Percentiles rank a stretch among this genome's conserved stretches.
Evolutionary conservation across 257 asterid species (phyloP).

Genomic region (Cinchona pubescens): DNA sequence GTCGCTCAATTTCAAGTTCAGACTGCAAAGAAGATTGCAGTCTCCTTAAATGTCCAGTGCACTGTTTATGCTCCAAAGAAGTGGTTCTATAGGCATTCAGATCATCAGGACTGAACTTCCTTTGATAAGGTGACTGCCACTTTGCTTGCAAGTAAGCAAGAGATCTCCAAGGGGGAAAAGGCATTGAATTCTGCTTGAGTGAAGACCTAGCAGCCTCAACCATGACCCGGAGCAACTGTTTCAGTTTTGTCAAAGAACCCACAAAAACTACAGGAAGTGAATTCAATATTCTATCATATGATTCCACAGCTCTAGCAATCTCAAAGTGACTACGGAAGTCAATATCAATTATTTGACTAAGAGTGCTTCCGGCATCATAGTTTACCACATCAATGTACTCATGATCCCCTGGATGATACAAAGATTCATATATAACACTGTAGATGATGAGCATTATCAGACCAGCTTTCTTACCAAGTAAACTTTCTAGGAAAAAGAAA

Average conservation of each 20-base stretch:
- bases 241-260: conserved; percentile 53
- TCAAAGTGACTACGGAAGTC: conserved; percentile 77
- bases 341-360: conserved; percentile 53
- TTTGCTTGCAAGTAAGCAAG: conserved; percentile 58
- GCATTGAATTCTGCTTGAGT: conserved; percentile 76
- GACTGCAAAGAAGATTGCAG: conserved; percentile 45
- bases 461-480: neutral
- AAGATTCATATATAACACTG: too few species aligned
- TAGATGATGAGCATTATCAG: neutral
- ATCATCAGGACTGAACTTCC: conserved; percentile 34
- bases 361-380: conserved; percentile 37
- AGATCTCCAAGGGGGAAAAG: conserved; percentile 82
- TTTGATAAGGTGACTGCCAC: conserved; percentile 55
- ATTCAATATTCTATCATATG: conserved; percentile 52
- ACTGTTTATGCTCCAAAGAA: conserved; percentile 42
- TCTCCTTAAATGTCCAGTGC: conserved; percentile 46
- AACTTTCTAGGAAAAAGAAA: neutral
- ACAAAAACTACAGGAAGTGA: conserved; percentile 64
- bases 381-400: conserved; percentile 59
- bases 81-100: neutral
- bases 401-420: conserved; percentile 53
- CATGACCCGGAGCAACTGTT: conserved; percentile 64
- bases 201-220: conserved; percentile 74
- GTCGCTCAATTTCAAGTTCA: conserved; percentile 44
- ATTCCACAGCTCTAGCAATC: conserved; percentile 78